A percentile compares a stretch with the other conserved stretches of the same genome.
These are phyloP conservation scores for Dendrobium huoshanense DNA, from an alignment of 106 monocot species.

Conservation along the genomic window DNA sequence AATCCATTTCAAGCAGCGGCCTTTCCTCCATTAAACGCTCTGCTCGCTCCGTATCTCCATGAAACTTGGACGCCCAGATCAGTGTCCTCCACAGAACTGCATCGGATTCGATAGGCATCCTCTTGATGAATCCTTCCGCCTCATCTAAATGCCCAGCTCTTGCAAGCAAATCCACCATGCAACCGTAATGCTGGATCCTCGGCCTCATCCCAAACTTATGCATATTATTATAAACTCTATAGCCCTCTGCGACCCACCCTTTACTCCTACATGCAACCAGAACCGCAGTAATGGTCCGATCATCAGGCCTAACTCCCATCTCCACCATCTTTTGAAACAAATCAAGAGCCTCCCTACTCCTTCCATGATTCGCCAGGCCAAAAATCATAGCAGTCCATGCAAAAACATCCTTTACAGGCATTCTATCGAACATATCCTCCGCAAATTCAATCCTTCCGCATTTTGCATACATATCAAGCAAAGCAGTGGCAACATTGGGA, in stretches of 20 bases:
- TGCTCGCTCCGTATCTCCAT: conserved; percentile 26
- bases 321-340: conserved; percentile 35
- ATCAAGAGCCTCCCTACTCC: conserved; percentile 31
- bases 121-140: conserved; percentile 27
- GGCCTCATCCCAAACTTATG: conserved; percentile 22
- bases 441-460: conserved; percentile 16
- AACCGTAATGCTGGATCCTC: conserved; percentile 52
- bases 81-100: conserved; percentile 40
- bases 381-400: conserved; percentile 32
- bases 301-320: conserved; percentile 20
- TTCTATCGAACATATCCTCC: conserved; percentile 3
- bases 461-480: conserved; percentile 18
- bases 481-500: conserved; percentile 12
- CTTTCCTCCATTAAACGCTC: conserved; percentile 26
- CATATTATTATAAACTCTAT: conserved; percentile 36
- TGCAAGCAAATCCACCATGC: conserved; percentile 52
- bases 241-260: conserved; percentile 34
- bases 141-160: conserved; percentile 32
- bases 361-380: conserved; percentile 41
- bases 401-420: conserved; percentile 8
- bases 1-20: conserved; percentile 7
- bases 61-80: conserved; percentile 37
- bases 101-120: conserved; percentile 41
- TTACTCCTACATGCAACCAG: conserved; percentile 41
- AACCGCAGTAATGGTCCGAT: conserved; percentile 28